These are phyloP conservation scores for Oryza brachyantha DNA, from an alignment of 176 grass and related monocot genomes.

Conservation along the genomic window DNA sequence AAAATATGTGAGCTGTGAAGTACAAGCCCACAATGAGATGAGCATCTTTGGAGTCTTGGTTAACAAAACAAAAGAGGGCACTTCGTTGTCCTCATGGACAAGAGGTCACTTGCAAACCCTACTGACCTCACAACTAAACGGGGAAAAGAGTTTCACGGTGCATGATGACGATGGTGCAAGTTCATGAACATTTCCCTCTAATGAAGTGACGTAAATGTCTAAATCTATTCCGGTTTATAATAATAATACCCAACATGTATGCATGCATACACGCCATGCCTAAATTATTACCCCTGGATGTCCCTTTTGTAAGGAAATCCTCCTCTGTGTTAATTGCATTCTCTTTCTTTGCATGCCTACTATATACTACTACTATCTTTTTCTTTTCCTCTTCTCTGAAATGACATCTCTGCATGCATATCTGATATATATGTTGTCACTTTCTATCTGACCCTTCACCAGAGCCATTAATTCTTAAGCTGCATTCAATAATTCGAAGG, in stretches of 20 bases:
- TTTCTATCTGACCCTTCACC: conserved; percentile 7
- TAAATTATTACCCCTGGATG: neutral
- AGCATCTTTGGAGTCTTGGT: neutral
- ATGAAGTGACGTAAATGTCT: neutral
- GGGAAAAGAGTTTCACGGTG: neutral
- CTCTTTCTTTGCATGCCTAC: neutral
- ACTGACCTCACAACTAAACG: conserved; percentile 34
- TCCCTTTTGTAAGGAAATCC: neutral
- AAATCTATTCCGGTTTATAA: neutral
- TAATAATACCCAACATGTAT: neutral
- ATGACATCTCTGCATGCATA: neutral
- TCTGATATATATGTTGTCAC: neutral
- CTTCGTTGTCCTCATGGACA: conserved; percentile 42
- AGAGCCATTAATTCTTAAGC: neutral
- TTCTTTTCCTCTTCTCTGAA: neutral
- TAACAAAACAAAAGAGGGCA: conserved; percentile 38
- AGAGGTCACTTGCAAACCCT: conserved; percentile 22
- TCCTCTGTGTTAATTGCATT: neutral
- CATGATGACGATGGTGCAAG: conserved; percentile 11
- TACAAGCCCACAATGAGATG: neutral
- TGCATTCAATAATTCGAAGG: neutral
- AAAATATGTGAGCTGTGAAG: conserved; percentile 13
- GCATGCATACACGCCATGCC: neutral
- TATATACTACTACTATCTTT: neutral
- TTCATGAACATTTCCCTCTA: neutral